These are phyloP conservation scores for Leptomonas pyrrhocoris DNA, from an alignment of 208 protist genomes.

Conservation along the genomic window DNA sequence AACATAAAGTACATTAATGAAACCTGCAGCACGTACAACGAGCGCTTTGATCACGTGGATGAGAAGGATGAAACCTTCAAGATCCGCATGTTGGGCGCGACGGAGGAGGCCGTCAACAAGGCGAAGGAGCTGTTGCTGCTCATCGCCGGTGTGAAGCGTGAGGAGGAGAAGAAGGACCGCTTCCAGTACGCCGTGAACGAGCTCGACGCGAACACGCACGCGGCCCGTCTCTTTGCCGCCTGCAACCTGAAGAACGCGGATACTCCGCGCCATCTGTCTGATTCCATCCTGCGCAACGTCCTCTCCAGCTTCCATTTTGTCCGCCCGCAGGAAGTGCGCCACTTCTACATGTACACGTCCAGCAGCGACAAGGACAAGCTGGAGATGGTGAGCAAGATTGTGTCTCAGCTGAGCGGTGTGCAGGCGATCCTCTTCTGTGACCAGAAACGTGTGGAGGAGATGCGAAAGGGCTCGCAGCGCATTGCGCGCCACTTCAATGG, in stretches of 20 bases:
- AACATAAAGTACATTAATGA: slow-evolving; percentile 73
- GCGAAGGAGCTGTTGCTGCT: slow-evolving; percentile 68
- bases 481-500: slow-evolving; percentile 80
- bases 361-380: slow-evolving; percentile 83
- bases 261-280: slow-evolving; percentile 71
- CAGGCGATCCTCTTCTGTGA: slow-evolving; percentile 91
- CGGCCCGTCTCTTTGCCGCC: slow-evolving; percentile 68
- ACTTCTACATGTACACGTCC: slow-evolving; percentile 74
- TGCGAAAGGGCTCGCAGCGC: slow-evolving; percentile 61
- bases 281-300: slow-evolving; percentile 68
- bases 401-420: slow-evolving; percentile 86
- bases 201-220: slow-evolving; percentile 72
- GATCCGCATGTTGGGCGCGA: slow-evolving; percentile 67
- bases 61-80: slow-evolving; percentile 61
- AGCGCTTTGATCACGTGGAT: slow-evolving; percentile 66
- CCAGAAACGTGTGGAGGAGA: slow-evolving; percentile 81
- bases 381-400: slow-evolving; percentile 78
- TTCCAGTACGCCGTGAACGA: slow-evolving; percentile 88
- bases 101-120: slow-evolving; percentile 55
- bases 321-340: slow-evolving; percentile 72
- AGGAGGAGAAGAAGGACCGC: slow-evolving; percentile 77
- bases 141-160: slow-evolving; percentile 59
- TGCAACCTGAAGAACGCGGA: slow-evolving; percentile 82
- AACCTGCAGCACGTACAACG: slow-evolving; percentile 74
- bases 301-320: slow-evolving; percentile 86